Evolutionary conservation across 345 rosid species (phyloP).

Genomic region (Laguncularia racemosa): DNA sequence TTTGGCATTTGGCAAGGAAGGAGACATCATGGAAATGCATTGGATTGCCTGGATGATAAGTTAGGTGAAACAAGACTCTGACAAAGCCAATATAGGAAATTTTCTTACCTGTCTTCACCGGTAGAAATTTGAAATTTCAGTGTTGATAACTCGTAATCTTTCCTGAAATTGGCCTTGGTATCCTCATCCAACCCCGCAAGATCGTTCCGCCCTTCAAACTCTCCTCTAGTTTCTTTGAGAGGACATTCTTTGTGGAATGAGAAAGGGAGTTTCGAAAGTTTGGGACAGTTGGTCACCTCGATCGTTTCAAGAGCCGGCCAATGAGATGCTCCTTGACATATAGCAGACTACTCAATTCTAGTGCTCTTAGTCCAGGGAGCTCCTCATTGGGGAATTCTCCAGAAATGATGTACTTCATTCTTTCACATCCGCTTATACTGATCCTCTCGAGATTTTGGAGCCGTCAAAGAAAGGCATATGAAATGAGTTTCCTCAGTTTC

Average conservation of each 20-base stretch:
- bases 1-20: too few species aligned
- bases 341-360: constrained; percentile 17
- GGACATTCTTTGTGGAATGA: constrained; percentile 6
- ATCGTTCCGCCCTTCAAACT: constrained; percentile 15
- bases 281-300: constrained; percentile 23
- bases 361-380: constrained; percentile 16
- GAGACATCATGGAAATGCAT: too few species aligned
- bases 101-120: constrained; percentile 10
- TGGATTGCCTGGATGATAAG: too few species aligned
- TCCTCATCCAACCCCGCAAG: constrained; percentile 8
- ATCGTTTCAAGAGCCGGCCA: constrained; percentile 18
- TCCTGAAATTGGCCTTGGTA: constrained; percentile 10
- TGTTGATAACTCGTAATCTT: constrained; percentile 11
- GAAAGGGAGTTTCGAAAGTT: constrained; percentile 20
- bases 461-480: constrained; percentile 19
- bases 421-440: constrained; percentile 15
- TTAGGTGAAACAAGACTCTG: too few species aligned
- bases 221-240: constrained; percentile 19
- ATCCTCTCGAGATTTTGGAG: constrained; percentile 23
- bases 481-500: constrained; percentile 17
- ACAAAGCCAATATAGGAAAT: neutral
- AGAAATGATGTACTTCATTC: constrained; percentile 13
- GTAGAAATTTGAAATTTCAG: constrained; percentile 3
- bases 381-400: constrained; percentile 5
- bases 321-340: constrained; percentile 12